A percentile compares a stretch with the other conserved stretches of the same genome.
Evolutionary conservation across 257 asterid species (phyloP).

Genomic region (Forsythia viridissima): DNA sequence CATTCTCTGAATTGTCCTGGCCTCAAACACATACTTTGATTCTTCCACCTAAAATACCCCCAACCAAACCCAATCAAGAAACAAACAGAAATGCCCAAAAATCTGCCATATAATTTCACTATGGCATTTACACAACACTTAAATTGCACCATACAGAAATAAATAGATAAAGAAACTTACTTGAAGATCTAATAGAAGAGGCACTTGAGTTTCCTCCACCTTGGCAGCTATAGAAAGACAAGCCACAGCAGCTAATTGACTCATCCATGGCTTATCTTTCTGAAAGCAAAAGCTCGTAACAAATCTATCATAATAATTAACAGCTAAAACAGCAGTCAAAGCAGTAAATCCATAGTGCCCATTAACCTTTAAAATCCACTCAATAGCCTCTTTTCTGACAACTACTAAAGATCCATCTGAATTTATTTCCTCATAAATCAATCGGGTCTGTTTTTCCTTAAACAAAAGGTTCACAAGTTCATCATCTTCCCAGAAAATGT

Average conservation of each 20-base stretch:
- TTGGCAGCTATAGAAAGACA: slow-evolving; percentile 60
- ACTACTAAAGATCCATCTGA: slow-evolving; percentile 26
- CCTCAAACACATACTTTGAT: slow-evolving; percentile 42
- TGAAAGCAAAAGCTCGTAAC: slow-evolving; percentile 35
- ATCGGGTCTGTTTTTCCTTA: slow-evolving; percentile 38
- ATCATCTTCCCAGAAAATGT: slow-evolving; percentile 49
- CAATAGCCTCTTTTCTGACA: slow-evolving; percentile 41
- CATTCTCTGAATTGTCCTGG: slow-evolving; percentile 49
- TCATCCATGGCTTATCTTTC: slow-evolving; percentile 58
- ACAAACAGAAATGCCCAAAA: not conserved
- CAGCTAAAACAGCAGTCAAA: slow-evolving; percentile 44
- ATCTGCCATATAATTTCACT: not conserved
- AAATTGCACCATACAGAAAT: not conserved
- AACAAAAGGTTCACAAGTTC: slow-evolving; percentile 38
- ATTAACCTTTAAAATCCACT: slow-evolving; percentile 40
- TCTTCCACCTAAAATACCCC: slow-evolving; percentile 37
- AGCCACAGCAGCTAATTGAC: slow-evolving; percentile 52
- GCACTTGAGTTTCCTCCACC: slow-evolving; percentile 54
- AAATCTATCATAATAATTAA: slow-evolving; percentile 44
- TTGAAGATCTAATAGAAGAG: slow-evolving; percentile 52
- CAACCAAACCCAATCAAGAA: not conserved
- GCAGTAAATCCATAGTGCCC: slow-evolving; percentile 41
- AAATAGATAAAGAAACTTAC: slow-evolving; percentile 25
- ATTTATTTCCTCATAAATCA: slow-evolving; percentile 12
- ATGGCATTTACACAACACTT: slow-evolving; percentile 21